These are phyloP conservation scores for Paramecium primaurelia DNA, from an alignment of 73 alveolate species.

Conservation along the genomic window DNA sequence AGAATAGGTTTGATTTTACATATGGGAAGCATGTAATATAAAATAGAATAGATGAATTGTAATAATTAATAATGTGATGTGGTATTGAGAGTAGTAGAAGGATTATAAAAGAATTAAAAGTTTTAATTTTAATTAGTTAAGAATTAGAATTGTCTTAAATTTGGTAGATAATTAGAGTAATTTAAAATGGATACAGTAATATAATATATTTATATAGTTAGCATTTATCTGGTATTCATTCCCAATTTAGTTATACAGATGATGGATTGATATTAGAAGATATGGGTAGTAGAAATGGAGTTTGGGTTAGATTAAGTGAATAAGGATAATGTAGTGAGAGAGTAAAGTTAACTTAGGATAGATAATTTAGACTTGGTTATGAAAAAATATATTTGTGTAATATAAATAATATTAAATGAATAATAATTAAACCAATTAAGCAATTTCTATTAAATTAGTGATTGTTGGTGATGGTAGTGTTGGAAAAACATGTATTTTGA, in stretches of 20 bases:
- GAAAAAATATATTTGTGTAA: conserved; percentile 15
- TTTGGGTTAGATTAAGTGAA: conserved; percentile 45
- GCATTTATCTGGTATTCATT: conserved; percentile 25
- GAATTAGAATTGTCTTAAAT: conserved; percentile 5
- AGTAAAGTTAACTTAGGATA: background rate
- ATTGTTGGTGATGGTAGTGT: conserved; percentile 84
- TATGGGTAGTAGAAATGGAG: conserved; percentile 42
- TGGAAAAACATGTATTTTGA: conserved; percentile 75
- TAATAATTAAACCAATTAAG: background rate
- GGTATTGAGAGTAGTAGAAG: conserved; percentile 24
- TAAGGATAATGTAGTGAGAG: background rate
- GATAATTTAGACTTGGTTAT: conserved; percentile 42
- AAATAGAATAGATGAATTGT: background rate
- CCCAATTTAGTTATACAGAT: background rate
- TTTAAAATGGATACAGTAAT: conserved; percentile 18
- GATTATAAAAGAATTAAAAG: background rate
- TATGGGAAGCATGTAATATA: conserved; percentile 48
- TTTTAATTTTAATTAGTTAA: background rate
- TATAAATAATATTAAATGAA: background rate
- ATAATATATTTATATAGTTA: background rate
- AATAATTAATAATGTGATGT: background rate
- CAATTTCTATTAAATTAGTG: conserved; percentile 64
- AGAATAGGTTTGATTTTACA: background rate
- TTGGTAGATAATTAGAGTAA: background rate
- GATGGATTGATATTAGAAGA: conserved; percentile 29